These are phyloP conservation scores for Conoideocrella luteorostrata DNA, from an alignment of 2,329 filamentous ascomycete species.

Conservation along the genomic window DNA sequence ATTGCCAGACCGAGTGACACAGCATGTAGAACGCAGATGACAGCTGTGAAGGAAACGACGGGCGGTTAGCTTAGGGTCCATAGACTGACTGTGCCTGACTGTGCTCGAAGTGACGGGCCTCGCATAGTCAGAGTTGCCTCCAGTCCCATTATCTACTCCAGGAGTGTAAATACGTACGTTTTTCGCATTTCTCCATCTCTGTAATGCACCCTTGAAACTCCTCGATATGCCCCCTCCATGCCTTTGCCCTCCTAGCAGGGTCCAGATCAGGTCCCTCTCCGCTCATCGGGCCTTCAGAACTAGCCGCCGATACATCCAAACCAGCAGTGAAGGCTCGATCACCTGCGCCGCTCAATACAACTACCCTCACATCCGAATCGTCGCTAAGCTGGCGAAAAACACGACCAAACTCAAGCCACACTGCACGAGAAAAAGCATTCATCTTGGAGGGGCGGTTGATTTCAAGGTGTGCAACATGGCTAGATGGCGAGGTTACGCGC, in stretches of 20 bases:
- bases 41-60: constrained; percentile 52
- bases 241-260: constrained; percentile 55
- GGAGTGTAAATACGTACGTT: constrained; percentile 44
- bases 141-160: too few relatives aligned
- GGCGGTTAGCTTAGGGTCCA: too few relatives aligned
- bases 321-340: constrained; percentile 80
- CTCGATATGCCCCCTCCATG: constrained; percentile 60
- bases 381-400: constrained; percentile 68
- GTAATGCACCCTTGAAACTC: constrained; percentile 77
- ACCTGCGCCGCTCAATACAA: constrained; percentile 76
- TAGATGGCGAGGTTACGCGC: constrained; percentile 62
- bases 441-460: constrained; percentile 83
- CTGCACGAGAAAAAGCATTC: constrained; percentile 77
- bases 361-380: constrained; percentile 65
- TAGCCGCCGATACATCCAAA: constrained; percentile 71
- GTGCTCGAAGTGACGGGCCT: too few relatives aligned
- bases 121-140: too few relatives aligned
- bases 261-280: constrained; percentile 37
- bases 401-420: constrained; percentile 75
- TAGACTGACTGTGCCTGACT: too few relatives aligned
- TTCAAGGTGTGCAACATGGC: constrained; percentile 81
- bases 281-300: constrained; percentile 40
- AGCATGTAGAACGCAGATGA: constrained; percentile 76
- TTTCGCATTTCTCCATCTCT: constrained; percentile 78
- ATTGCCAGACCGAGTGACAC: constrained; percentile 72